phyloP scores from a whole-genome alignment of 345 rosid genomes.

The Leavenworthia alabamica region DNA sequence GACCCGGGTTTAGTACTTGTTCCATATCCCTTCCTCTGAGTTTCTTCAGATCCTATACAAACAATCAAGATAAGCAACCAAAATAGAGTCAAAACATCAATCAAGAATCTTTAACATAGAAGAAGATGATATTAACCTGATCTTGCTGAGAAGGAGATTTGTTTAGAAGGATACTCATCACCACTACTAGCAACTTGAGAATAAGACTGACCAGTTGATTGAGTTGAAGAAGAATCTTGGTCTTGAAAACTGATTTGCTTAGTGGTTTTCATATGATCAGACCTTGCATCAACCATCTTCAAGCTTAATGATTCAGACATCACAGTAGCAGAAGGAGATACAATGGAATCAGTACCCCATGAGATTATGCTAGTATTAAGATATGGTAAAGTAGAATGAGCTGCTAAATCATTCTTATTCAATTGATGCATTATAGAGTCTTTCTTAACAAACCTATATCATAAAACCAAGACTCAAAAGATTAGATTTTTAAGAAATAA shows the following conservation, averaged over 20 bases:
- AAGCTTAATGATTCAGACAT: conserved; percentile 41
- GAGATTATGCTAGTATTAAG: conserved; percentile 39
- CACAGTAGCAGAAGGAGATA: not conserved
- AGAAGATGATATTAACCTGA: conserved; percentile 24
- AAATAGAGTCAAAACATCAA: not conserved
- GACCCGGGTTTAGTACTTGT: conserved; percentile 35
- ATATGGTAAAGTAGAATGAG: conserved; percentile 29
- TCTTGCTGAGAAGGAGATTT: conserved; percentile 22
- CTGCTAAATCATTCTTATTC: conserved; percentile 30
- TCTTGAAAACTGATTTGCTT: conserved; percentile 54
- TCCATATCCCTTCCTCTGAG: conserved; percentile 33
- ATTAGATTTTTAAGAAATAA: not conserved
- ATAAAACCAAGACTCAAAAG: not conserved
- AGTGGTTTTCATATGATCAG: conserved; percentile 29
- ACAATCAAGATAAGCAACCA: not conserved
- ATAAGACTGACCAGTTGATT: conserved; percentile 65
- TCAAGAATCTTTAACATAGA: not conserved
- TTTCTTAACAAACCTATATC: conserved; percentile 7
- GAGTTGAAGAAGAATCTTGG: conserved; percentile 62
- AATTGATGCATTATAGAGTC: conserved; percentile 43
- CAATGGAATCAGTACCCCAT: conserved; percentile 33
- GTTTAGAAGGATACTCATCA: conserved; percentile 33
- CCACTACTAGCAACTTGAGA: conserved; percentile 48
- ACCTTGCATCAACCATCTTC: conserved; percentile 43
- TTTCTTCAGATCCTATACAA: conserved; percentile 43